phyloP scores from a whole-genome alignment of 2,329 filamentous ascomycete species.

The Fusarium incarnatum region DNA sequence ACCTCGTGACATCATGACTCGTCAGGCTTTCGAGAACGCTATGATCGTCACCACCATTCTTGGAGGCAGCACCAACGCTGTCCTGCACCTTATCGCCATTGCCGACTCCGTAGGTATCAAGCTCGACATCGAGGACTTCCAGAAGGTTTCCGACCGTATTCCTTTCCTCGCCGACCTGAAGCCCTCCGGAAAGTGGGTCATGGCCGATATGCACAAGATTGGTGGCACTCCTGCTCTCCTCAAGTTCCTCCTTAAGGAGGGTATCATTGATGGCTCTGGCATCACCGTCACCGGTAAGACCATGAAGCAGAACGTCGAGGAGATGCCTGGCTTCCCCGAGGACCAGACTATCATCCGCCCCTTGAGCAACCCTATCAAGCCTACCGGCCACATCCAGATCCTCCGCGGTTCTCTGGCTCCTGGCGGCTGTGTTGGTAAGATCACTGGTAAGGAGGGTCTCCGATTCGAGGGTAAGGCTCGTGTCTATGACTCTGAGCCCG shows the following conservation, averaged over 20 bases:
- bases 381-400: conserved; percentile 89
- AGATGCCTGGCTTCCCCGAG: conserved; percentile 77
- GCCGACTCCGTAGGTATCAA: conserved; percentile 84
- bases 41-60: conserved; percentile 87
- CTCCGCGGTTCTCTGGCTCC: conserved; percentile 87
- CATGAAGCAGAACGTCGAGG: conserved; percentile 83
- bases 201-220: conserved; percentile 85
- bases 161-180: conserved; percentile 87
- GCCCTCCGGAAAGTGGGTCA: conserved; percentile 88
- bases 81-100: conserved; percentile 86
- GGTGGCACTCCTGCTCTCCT: conserved; percentile 89
- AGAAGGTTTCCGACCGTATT: conserved; percentile 80
- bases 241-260: conserved; percentile 86
- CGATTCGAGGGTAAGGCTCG: conserved; percentile 82
- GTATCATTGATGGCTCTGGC: conserved; percentile 81
- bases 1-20: conserved; percentile 82
- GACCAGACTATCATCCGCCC: conserved; percentile 87
- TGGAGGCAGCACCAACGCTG: conserved; percentile 86
- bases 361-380: conserved; percentile 85
- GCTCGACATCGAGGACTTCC: conserved; percentile 88
- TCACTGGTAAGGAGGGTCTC: conserved; percentile 93
- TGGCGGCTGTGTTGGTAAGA: conserved; percentile 89
- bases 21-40: conserved; percentile 84
- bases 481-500: conserved; percentile 85
- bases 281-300: conserved; percentile 92